Evolutionary conservation across 768 basidiomycete genomes (phyloP).

Genomic region (Russula earlei): DNA sequence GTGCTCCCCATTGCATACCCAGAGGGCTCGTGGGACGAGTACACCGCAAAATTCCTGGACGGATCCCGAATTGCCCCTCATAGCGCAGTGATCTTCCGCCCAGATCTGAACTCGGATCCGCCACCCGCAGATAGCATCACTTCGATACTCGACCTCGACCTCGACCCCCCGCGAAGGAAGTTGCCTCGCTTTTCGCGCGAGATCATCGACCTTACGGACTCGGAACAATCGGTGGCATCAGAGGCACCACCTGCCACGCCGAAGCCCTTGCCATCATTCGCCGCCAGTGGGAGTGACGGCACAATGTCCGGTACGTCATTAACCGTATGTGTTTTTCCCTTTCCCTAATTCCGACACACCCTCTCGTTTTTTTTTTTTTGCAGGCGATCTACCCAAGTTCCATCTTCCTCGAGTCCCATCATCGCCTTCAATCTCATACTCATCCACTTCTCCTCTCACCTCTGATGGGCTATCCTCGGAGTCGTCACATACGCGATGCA

Average conservation of each 20-base stretch:
- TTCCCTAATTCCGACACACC: not conserved
- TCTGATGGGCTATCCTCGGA: constrained; percentile 24
- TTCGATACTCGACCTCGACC: constrained; percentile 21
- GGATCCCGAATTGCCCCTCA: constrained; percentile 11
- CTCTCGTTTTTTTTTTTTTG: not conserved
- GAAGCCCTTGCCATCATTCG: constrained; percentile 29
- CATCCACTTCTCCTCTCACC: constrained; percentile 37
- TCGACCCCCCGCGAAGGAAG: constrained; percentile 14
- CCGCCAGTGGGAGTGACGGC: constrained; percentile 26
- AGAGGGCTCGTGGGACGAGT: constrained; percentile 1
- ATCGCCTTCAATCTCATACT: constrained; percentile 28
- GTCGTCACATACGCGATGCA: constrained; percentile 24
- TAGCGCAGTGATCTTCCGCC: constrained; percentile 11
- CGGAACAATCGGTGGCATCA: constrained; percentile 34
- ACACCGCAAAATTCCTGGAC: constrained; percentile 8
- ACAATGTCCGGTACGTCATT: constrained; percentile 7
- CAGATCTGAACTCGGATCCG: constrained; percentile 5
- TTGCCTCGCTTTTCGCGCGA: constrained; percentile 1
- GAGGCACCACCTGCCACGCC: constrained; percentile 44
- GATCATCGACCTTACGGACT: constrained; percentile 35
- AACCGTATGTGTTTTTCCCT: not conserved
- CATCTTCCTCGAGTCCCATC: constrained; percentile 17
- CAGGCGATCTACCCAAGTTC: constrained; percentile 8
- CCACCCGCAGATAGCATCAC: constrained; percentile 12
- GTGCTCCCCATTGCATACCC: not conserved